Evolutionary conservation across 306 rosid species (phyloP).

Genomic region (Glycyrrhiza uralensis): DNA sequence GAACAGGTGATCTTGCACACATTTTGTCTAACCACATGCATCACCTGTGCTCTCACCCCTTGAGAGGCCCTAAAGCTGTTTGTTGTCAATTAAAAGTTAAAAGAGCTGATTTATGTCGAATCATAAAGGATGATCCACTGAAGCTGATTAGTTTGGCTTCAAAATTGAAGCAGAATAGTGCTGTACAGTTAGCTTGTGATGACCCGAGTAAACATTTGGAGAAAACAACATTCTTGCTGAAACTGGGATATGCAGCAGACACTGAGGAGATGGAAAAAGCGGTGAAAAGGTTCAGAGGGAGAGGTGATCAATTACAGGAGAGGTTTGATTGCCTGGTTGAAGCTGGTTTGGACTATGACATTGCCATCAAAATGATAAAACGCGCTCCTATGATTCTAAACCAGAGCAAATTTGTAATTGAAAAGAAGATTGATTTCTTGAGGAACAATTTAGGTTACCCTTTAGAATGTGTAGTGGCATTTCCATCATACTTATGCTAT

Average conservation of each 20-base stretch:
- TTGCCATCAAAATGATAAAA: too few species aligned
- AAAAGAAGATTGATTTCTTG: too few species aligned
- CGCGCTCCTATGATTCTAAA: too few species aligned
- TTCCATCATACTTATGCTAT: conserved; percentile 66
- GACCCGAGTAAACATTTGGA: conserved; percentile 34
- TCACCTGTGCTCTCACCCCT: conserved; percentile 35
- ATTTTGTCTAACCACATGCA: conserved; percentile 41
- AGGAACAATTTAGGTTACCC: too few species aligned
- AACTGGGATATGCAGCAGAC: too few species aligned
- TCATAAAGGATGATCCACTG: conserved; percentile 52
- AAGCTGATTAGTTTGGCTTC: conserved; percentile 52
- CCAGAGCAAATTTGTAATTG: too few species aligned
- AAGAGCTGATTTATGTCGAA: conserved; percentile 37
- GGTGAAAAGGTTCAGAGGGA: too few species aligned
- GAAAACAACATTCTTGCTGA: too few species aligned
- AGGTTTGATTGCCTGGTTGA: too few species aligned
- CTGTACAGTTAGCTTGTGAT: conserved; percentile 10
- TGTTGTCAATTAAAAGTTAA: conserved; percentile 46
- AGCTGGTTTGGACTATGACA: too few species aligned
- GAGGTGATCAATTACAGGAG: too few species aligned
- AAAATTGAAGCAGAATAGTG: conserved; percentile 29
- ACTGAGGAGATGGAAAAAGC: too few species aligned
- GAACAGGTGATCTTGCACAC: conserved; percentile 37
- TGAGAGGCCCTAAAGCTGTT: conserved; percentile 56
- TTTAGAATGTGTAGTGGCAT: conserved; percentile 43